phyloP scores from a whole-genome alignment of 257 asterid genomes.

The Avicennia marina region DNA sequence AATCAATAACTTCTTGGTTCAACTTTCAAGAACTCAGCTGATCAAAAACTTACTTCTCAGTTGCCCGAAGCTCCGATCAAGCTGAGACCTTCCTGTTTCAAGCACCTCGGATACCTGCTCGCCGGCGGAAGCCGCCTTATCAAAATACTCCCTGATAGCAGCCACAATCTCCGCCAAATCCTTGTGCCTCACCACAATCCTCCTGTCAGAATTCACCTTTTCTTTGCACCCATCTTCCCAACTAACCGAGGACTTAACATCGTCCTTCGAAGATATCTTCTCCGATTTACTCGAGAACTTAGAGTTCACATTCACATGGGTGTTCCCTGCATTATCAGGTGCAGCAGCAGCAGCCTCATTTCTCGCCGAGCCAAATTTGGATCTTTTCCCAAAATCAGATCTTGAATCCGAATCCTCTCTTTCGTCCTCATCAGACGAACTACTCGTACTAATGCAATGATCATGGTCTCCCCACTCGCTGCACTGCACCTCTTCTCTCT shows the following conservation, averaged over 20 bases:
- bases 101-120: constrained; percentile 91
- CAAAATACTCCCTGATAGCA: constrained; percentile 77
- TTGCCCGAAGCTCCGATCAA: constrained; percentile 81
- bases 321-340: constrained; percentile 14
- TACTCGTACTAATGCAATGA: constrained; percentile 53
- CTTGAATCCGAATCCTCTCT: constrained; percentile 54
- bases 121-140: constrained; percentile 85
- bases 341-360: constrained; percentile 23
- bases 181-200: constrained; percentile 82
- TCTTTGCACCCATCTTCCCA: constrained; percentile 63
- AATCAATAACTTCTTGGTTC: no score
- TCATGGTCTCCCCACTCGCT: constrained; percentile 96
- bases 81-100: constrained; percentile 86
- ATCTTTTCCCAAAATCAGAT: constrained; percentile 45
- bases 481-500: constrained; percentile 96
- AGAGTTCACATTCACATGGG: constrained; percentile 22
- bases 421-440: constrained; percentile 47
- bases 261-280: constrained; percentile 49
- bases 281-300: constrained; percentile 47
- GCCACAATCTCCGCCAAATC: constrained; percentile 86
- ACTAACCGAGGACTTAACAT: constrained; percentile 59
- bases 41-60: constrained; percentile 60
- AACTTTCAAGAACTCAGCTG: background rate
- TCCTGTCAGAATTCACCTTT: constrained; percentile 50
- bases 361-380: constrained; percentile 49